Base-by-base conservation (phyloP, 2,329 filamentous ascomycete genomes). In the Clathrospora elynae region DNA sequence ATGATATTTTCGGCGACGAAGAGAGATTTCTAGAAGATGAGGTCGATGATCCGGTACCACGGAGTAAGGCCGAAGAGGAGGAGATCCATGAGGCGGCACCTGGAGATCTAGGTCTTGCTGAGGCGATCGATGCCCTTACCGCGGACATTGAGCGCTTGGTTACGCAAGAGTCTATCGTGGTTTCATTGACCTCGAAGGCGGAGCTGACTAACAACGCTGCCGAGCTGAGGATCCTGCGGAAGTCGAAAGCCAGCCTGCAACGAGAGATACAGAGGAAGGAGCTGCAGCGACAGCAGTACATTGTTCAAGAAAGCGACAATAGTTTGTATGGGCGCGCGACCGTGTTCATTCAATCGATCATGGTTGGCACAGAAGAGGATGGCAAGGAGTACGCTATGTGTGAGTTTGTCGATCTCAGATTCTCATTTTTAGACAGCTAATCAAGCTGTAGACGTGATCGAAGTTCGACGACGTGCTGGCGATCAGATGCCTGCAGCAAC, bases 191-290 rank as follows among this genome's bases (percentile, higher is more conserved):
- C 2, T 84, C 88, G 43, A 99, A 99, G 71, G 93, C 95, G 0
- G 93, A 99, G 67, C 75, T 99, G 37, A 99, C 93, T 2, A 99
- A 99, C 67, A 99, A 99, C 64, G 90, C 87, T 10, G 90, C 92
- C 2, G 93, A 99, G 68, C 70, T 99, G 37, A 82, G 93, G 22
- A 97, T 99, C 49, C 71, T 99, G 35, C 84, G 87, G 40, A 99
- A 99, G 69, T 96, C 90, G 1, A 96, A 93, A 68, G 86, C 90
- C 20, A 99, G 93, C 69, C 75, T 99, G 43, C 88, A 95, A 62
- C 81, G 93, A 54, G 93, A 99, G 69, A 90, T 97, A 40, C 83
- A 90, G 42, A 84, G 91, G 22, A 99, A 97, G 67, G 92, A 97
- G 70, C 81, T 99, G 62, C 93, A 99, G 67, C 82, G 91, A 37